Percentiles rank a stretch among this genome's conserved stretches.
phyloP scores from a whole-genome alignment of 2,329 filamentous ascomycete species.

The Colletotrichum sp. region DNA sequence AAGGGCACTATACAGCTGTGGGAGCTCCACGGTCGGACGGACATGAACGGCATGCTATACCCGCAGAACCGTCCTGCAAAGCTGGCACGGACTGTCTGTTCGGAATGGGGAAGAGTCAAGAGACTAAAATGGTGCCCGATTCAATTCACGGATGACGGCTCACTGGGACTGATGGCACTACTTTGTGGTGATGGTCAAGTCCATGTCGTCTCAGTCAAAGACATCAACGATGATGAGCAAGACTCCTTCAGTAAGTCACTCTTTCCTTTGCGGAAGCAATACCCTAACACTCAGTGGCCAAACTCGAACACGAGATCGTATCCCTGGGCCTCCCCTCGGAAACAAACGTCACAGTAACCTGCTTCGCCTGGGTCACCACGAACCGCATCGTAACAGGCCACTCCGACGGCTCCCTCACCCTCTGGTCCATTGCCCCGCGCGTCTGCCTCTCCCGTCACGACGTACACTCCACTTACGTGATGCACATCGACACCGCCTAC shows the following conservation, averaged over 20 bases:
- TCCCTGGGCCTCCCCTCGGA: constrained; percentile 51
- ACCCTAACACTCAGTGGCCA: constrained; percentile 36
- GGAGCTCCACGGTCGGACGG: constrained; percentile 44
- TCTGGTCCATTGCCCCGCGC: constrained; percentile 61
- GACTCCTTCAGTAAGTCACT: constrained; percentile 29
- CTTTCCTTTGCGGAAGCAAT: not conserved
- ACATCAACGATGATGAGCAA: constrained; percentile 30
- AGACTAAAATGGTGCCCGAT: constrained; percentile 61
- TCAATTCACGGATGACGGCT: constrained; percentile 31
- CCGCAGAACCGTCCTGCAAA: constrained; percentile 40
- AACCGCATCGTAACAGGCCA: constrained; percentile 63
- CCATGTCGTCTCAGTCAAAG: constrained; percentile 49
- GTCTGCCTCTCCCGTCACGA: constrained; percentile 56
- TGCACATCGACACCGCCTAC: constrained; percentile 61
- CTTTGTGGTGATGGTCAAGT: constrained; percentile 58
- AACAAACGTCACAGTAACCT: constrained; percentile 53
- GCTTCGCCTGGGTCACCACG: constrained; percentile 59
- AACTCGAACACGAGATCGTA: constrained; percentile 48
- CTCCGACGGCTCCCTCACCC: constrained; percentile 58
- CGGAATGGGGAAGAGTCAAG: constrained; percentile 55
- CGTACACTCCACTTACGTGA: constrained; percentile 57
- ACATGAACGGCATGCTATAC: constrained; percentile 32
- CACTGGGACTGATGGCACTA: constrained; percentile 49
- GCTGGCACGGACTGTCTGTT: constrained; percentile 50
- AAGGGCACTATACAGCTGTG: constrained; percentile 59